phyloP scores from a whole-genome alignment of 306 rosid genomes.

The Rubus idaeus region DNA sequence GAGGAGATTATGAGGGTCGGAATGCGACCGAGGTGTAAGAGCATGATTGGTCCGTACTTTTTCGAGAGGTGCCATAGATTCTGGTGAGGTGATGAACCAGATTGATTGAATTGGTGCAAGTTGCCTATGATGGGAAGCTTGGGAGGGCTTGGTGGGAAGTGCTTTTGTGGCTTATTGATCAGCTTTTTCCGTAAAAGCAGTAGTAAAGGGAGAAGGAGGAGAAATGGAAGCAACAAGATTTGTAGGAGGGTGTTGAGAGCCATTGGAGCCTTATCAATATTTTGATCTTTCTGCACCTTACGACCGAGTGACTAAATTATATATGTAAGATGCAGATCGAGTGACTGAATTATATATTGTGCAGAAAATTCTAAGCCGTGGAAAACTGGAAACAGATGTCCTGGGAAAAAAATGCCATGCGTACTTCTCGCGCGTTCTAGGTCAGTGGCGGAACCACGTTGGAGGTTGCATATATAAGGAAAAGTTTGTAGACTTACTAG shows the following conservation, averaged over 20 bases:
- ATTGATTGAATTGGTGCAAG: slow-evolving; percentile 30
- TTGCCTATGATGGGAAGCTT: slow-evolving; percentile 44
- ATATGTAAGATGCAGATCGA: no score
- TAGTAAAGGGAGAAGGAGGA: neutral
- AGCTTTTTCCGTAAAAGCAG: slow-evolving; percentile 6
- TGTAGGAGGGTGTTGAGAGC: neutral
- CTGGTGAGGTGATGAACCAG: slow-evolving; percentile 27
- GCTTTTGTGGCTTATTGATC: neutral
- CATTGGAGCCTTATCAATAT: neutral
- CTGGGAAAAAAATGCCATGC: no score
- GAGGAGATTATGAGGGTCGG: slow-evolving; percentile 29
- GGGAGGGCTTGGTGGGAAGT: slow-evolving; percentile 35
- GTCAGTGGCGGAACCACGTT: no score
- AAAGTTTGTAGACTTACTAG: no score
- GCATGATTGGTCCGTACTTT: slow-evolving; percentile 34
- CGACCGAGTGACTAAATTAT: no score
- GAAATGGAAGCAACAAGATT: neutral
- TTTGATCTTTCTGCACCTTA: no score
- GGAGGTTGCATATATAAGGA: no score
- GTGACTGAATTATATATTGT: no score
- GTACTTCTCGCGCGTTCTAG: no score
- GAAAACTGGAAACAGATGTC: no score
- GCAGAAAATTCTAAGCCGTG: no score
- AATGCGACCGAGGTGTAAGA: slow-evolving; percentile 18
- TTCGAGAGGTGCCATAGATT: slow-evolving; percentile 29